phyloP scores from a whole-genome alignment of 2,329 filamentous ascomycete genomes.

The Microdochium nivale region DNA sequence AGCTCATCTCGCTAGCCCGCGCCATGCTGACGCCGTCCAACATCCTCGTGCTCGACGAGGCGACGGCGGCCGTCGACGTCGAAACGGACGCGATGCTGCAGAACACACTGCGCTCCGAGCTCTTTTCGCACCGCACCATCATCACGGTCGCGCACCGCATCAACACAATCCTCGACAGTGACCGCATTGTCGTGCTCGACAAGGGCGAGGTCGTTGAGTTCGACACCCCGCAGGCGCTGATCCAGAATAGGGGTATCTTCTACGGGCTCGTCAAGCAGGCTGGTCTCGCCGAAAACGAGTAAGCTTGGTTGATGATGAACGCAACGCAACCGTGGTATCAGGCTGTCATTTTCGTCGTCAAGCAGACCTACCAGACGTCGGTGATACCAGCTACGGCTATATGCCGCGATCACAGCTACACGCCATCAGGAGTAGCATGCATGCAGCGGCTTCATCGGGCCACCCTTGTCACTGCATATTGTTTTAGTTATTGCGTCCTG shows the following conservation, averaged over 20 bases:
- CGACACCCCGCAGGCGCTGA: constrained; percentile 72
- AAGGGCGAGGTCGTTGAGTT: constrained; percentile 88
- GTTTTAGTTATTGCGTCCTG: no score
- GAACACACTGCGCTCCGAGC: constrained; percentile 50
- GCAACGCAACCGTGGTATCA: no score
- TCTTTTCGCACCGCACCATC: constrained; percentile 88
- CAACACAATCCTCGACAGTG: constrained; percentile 86
- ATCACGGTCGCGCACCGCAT: constrained; percentile 98
- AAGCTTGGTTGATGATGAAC: no score
- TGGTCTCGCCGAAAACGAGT: constrained; percentile 51
- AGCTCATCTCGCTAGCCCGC: constrained; percentile 86
- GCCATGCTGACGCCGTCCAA: constrained; percentile 93
- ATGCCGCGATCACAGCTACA: no score
- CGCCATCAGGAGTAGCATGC: no score
- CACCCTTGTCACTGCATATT: no score
- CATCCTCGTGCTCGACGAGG: constrained; percentile 94
- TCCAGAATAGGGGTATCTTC: constrained; percentile 71
- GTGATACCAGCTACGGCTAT: no score
- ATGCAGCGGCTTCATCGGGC: no score
- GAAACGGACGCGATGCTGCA: constrained; percentile 62
- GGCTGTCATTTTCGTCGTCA: no score
- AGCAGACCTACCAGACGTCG: no score
- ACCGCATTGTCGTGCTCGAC: constrained; percentile 90
- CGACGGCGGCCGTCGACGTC: constrained; percentile 69
- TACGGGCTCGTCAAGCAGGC: constrained; percentile 88